phyloP scores from a whole-genome alignment of 208 protist species.

The Leishmania tropica region DNA sequence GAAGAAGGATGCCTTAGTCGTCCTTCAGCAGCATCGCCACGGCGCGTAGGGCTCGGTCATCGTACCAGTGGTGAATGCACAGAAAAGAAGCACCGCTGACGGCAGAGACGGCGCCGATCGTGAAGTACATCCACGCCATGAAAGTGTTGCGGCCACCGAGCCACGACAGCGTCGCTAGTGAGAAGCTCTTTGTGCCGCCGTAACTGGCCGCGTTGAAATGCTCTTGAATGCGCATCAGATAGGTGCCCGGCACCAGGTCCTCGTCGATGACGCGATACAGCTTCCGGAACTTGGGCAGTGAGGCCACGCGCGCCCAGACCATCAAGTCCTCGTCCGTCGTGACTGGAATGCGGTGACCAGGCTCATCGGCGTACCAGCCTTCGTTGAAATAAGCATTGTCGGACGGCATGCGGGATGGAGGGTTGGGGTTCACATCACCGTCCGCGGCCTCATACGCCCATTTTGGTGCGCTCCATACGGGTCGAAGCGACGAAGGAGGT shows the following conservation, averaged over 20 bases:
- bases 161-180: slow-evolving; percentile 94
- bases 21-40: slow-evolving; percentile 42
- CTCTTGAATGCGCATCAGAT: slow-evolving; percentile 91
- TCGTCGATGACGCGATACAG: slow-evolving; percentile 94
- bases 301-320: slow-evolving; percentile 98
- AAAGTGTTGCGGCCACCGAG: slow-evolving; percentile 96
- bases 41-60: slow-evolving; percentile 40
- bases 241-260: slow-evolving; percentile 83
- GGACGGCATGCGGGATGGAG: slow-evolving; percentile 30
- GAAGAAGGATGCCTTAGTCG: slow-evolving; percentile 12
- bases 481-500: neutral
- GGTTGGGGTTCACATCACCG: slow-evolving; percentile 13
- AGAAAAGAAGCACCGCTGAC: slow-evolving; percentile 71
- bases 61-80: slow-evolving; percentile 43
- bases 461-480: slow-evolving; percentile 62
- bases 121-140: slow-evolving; percentile 93
- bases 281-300: slow-evolving; percentile 97
- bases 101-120: slow-evolving; percentile 87
- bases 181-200: slow-evolving; percentile 95
- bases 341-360: slow-evolving; percentile 81
- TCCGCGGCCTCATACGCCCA: slow-evolving; percentile 33
- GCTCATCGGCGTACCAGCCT: slow-evolving; percentile 87
- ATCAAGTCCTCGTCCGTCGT: slow-evolving; percentile 97
- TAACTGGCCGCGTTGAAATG: slow-evolving; percentile 92
- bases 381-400: slow-evolving; percentile 77